phyloP scores from a whole-genome alignment of 768 basidiomycete species.

The Albatrellus ellisii region DNA sequence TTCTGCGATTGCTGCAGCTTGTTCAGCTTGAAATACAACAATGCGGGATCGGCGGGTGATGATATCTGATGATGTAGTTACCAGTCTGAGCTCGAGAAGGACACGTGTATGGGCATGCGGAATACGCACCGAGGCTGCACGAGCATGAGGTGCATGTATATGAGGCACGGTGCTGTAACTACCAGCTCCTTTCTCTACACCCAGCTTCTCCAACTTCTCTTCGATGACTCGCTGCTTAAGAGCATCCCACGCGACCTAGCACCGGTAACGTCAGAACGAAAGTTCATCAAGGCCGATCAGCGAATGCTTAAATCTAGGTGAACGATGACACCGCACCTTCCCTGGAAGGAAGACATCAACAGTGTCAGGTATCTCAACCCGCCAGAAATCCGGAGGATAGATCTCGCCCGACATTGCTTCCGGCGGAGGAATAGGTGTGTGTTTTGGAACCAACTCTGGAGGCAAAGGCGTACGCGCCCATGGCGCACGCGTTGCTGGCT shows the following conservation, averaged over 20 bases:
- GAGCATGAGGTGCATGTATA: constrained; percentile 64
- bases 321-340: constrained; percentile 53
- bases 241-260: constrained; percentile 59
- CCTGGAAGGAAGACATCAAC: constrained; percentile 78
- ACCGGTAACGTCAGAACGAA: constrained; percentile 5
- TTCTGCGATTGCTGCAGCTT: constrained; percentile 67
- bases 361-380: constrained; percentile 42
- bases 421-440: constrained; percentile 17
- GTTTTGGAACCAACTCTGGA: constrained; percentile 22
- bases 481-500: constrained; percentile 28
- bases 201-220: constrained; percentile 68
- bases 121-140: constrained; percentile 67
- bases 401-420: constrained; percentile 33
- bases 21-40: constrained; percentile 72
- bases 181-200: constrained; percentile 52
- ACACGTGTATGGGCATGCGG: constrained; percentile 14
- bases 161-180: constrained; percentile 39
- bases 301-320: too few species aligned
- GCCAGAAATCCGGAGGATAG: constrained; percentile 56
- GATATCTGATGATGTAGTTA: constrained; percentile 47
- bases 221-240: constrained; percentile 64
- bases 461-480: constrained; percentile 54
- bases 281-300: constrained; percentile 2
- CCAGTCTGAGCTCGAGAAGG: constrained; percentile 7
- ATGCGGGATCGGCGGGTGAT: constrained; percentile 78